Evolutionary conservation across 352 stramenopile genomes (phyloP), one percentile per base, ranked within the genome.

Genomic region (Phytophthora hibernalis): DNA sequence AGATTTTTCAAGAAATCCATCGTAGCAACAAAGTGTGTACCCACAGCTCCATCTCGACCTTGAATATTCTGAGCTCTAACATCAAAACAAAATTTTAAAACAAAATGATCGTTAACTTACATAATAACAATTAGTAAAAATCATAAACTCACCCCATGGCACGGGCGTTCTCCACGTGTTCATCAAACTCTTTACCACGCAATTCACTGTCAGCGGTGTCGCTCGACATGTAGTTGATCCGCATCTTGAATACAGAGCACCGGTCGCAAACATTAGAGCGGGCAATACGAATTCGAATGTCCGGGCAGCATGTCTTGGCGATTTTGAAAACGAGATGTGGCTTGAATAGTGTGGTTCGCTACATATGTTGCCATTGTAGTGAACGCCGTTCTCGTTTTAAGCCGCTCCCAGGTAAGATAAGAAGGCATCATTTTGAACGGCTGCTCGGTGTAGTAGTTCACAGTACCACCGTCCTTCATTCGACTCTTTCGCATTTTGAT

Each of bases 71-170:
- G n/a, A n/a, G n/a, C n/a, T n/a, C n/a, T n/a, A n/a, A n/a, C n/a
- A n/a, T n/a, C n/a, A n/a, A n/a, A n/a, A 33, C 30, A 9, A 16
- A 40, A 40, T 4, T 40, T 40, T 10, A 40, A 40, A 7, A 5
- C 15, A 44, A 44, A 20, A 21, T 44, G 37, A 44, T 44, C 37
- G 37, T 44, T 44, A 44, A 21, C n/a, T n/a, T n/a, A 44, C 21
- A 44, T 44, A 44, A 44, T 21, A 22, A 22, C n/a, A 44, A 44
- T 21, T 16, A 44, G 37, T 44, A 12, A 44, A 44, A 44, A 21
- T 8, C 21, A n/a, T 22, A 44, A 12, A 40, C 13, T 21, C 37
- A 44, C 37, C 37, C 21, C 37, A 44, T 44, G 12, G 15, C 12
- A 11, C 16, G 12, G 12, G 16, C 37, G 37, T 44, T 44, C 16